phyloP scores from a whole-genome alignment of 2,329 filamentous ascomycete genomes.

The Conoideocrella luteorostrata region DNA sequence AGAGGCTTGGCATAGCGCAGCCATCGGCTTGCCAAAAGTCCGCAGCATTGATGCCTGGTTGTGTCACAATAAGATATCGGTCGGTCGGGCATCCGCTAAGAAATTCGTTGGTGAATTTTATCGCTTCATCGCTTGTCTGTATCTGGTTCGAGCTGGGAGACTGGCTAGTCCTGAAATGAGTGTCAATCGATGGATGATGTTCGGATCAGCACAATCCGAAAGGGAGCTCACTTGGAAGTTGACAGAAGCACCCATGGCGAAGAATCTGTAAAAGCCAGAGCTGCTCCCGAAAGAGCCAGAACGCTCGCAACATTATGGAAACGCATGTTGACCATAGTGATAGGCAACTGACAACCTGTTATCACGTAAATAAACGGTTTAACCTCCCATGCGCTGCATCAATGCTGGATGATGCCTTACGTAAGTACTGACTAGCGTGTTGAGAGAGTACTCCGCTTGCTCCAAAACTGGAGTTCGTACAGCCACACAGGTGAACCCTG shows the following conservation, averaged over 20 bases:
- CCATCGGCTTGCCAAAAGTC: slow-evolving; percentile 53
- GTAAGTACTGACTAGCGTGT: background rate
- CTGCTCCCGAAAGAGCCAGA: slow-evolving; percentile 50
- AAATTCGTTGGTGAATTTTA: slow-evolving; percentile 38
- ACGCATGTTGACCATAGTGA: slow-evolving; percentile 40
- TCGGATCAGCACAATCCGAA: slow-evolving; percentile 9
- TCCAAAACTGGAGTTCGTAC: background rate
- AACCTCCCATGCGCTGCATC: no score
- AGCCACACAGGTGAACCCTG: background rate
- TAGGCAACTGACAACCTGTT: slow-evolving; percentile 3
- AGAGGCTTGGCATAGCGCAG: slow-evolving; percentile 49
- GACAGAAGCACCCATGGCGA: slow-evolving; percentile 88
- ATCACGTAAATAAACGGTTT: slow-evolving; percentile 19
- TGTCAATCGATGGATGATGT: slow-evolving; percentile 6
- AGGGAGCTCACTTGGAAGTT: slow-evolving; percentile 62
- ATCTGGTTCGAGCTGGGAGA: slow-evolving; percentile 34
- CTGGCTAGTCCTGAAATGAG: slow-evolving; percentile 25
- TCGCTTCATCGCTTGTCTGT: slow-evolving; percentile 40
- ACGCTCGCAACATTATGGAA: slow-evolving; percentile 43
- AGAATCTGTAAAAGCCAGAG: slow-evolving; percentile 73
- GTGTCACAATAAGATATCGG: slow-evolving; percentile 70
- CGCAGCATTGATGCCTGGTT: slow-evolving; percentile 64
- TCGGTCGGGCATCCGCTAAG: slow-evolving; percentile 65
- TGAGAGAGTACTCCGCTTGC: background rate
- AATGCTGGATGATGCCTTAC: no score